Evolutionary conservation across 1,284 basidiomycete species (phyloP).

Genomic region (Crucibulum cyathiforme): DNA sequence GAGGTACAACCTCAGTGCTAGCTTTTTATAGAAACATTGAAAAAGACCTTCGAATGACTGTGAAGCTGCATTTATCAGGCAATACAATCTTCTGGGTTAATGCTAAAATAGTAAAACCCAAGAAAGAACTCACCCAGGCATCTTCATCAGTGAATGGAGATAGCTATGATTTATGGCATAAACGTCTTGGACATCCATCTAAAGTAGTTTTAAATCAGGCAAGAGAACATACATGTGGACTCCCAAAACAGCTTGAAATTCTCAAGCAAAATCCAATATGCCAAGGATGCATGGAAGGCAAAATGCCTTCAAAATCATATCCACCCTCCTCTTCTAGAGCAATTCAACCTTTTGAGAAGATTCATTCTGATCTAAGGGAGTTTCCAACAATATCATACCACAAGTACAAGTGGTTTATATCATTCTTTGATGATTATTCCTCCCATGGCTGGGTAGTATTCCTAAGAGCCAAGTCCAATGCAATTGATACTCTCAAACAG

Average conservation of each 20-base stretch:
- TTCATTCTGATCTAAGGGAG: slow-evolving; percentile 32
- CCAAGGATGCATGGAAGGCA: slow-evolving; percentile 30
- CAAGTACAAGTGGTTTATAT: slow-evolving; percentile 28
- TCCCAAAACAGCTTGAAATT: slow-evolving; percentile 10
- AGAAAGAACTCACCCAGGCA: neutral
- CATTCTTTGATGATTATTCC: slow-evolving; percentile 35
- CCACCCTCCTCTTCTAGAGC: slow-evolving; percentile 9
- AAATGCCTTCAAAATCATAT: slow-evolving; percentile 19
- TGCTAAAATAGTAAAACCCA: neutral
- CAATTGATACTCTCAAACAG: neutral
- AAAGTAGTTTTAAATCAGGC: slow-evolving; percentile 11
- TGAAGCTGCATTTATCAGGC: neutral
- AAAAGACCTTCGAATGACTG: neutral
- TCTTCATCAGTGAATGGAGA: neutral
- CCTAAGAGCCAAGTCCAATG: slow-evolving; percentile 1
- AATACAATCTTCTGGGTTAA: neutral
- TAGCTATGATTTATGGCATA: slow-evolving; percentile 9
- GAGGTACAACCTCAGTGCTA: neutral
- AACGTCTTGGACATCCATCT: slow-evolving; percentile 11
- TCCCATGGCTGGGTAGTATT: slow-evolving; percentile 12
- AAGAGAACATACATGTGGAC: slow-evolving; percentile 4
- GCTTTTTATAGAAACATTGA: neutral
- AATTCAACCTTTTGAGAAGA: slow-evolving; percentile 15
- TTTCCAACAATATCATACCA: slow-evolving; percentile 24
- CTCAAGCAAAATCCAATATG: slow-evolving; percentile 14